These are phyloP conservation scores for Exsudoporus frostii DNA, from an alignment of 768 basidiomycete species.

Conservation along the genomic window DNA sequence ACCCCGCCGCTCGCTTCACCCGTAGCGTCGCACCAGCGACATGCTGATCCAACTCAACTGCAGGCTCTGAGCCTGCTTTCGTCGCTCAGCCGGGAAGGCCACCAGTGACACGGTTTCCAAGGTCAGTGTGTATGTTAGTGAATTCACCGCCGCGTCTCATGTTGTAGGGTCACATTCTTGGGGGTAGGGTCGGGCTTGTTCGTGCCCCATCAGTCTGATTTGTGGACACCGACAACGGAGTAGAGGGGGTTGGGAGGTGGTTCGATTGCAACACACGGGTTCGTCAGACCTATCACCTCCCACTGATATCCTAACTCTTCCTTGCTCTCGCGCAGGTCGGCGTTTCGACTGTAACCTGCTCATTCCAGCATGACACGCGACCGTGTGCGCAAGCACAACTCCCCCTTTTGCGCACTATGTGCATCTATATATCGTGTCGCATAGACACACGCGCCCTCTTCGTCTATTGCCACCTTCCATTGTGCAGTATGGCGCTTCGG, in stretches of 20 bases:
- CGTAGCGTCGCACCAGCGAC: too few species aligned
- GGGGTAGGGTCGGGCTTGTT: neutral
- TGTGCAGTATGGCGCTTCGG: neutral
- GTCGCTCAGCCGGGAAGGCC: too few species aligned
- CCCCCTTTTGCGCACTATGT: neutral
- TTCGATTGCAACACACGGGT: too few species aligned
- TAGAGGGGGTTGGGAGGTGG: neutral
- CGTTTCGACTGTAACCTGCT: neutral
- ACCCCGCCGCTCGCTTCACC: too few species aligned
- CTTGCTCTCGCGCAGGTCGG: neutral
- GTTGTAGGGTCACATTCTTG: too few species aligned
- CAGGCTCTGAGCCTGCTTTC: too few species aligned
- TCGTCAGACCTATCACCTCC: too few species aligned
- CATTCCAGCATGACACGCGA: neutral
- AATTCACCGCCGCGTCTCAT: neutral
- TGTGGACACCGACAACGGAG: neutral
- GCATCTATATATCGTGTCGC: too few species aligned
- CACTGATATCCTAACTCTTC: too few species aligned
- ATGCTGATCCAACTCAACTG: too few species aligned
- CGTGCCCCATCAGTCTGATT: neutral
- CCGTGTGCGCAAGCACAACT: neutral
- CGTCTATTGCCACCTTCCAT: neutral
- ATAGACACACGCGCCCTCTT: neutral
- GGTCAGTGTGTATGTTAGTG: too few species aligned
- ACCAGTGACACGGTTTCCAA: too few species aligned